These are phyloP conservation scores for Plasmodium berghei DNA, from an alignment of 169 alveolate species.

Conservation along the genomic window DNA sequence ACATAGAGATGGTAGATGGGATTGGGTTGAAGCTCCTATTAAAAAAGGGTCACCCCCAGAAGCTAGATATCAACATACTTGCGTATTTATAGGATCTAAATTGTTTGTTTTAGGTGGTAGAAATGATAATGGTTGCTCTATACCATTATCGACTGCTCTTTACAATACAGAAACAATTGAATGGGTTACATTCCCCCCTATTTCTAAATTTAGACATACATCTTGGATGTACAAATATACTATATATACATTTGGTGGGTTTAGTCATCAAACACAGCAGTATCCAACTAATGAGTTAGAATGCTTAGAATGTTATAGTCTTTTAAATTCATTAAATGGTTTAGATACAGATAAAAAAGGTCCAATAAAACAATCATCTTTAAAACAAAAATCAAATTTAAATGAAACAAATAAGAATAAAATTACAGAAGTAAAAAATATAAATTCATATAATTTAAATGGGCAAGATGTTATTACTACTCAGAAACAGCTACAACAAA, in stretches of 20 bases:
- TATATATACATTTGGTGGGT: conserved; percentile 96
- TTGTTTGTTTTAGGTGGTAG: conserved; percentile 97
- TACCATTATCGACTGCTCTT: conserved; percentile 91
- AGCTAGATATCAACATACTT: conserved; percentile 94
- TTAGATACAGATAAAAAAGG: conserved; percentile 64
- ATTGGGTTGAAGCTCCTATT: conserved; percentile 99
- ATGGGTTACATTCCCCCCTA: conserved; percentile 94
- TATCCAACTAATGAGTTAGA: conserved; percentile 91
- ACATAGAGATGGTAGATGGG: conserved; percentile 99
- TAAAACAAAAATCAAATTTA: conserved; percentile 39
- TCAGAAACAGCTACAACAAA: background rate
- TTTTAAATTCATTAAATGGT: conserved; percentile 25
- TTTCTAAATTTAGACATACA: conserved; percentile 94
- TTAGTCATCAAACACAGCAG: conserved; percentile 95
- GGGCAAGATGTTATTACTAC: conserved; percentile 55
- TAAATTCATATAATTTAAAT: conserved; percentile 33
- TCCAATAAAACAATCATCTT: conserved; percentile 43
- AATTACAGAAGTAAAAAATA: conserved; percentile 15
- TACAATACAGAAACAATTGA: conserved; percentile 97
- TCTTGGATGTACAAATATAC: conserved; percentile 92
- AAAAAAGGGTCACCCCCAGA: conserved; percentile 91
- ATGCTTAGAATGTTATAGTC: conserved; percentile 83
- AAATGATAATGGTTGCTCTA: conserved; percentile 91
- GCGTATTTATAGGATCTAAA: conserved; percentile 91
- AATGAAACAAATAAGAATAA: conserved; percentile 15